Evolutionary conservation across 805 yeast species (phyloP).

Genomic region (Saccharomyces paradoxus): DNA sequence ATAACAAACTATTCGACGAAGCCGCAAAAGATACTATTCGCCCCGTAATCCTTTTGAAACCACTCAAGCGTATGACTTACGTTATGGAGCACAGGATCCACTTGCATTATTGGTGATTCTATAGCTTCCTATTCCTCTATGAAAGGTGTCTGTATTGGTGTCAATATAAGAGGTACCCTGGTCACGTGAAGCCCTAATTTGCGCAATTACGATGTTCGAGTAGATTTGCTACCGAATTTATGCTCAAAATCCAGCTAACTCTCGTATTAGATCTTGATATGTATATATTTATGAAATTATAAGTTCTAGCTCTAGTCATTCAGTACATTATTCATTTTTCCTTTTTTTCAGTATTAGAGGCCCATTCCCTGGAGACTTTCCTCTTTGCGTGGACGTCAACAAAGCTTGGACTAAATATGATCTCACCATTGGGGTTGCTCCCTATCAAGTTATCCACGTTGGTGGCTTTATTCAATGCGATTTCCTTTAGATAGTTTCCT

Average conservation of each 20-base stretch:
- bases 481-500: conserved; percentile 24
- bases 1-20: too few relatives aligned
- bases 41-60: too few relatives aligned
- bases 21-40: too few relatives aligned
- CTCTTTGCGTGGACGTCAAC: conserved; percentile 23
- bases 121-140: too few relatives aligned
- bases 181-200: not conserved
- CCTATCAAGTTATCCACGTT: conserved; percentile 24
- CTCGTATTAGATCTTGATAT: not conserved
- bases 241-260: not conserved
- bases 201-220: not conserved
- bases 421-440: conserved; percentile 24
- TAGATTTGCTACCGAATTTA: not conserved
- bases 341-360: conserved; percentile 8
- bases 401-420: conserved; percentile 23
- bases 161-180: too few relatives aligned
- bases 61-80: too few relatives aligned
- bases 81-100: too few relatives aligned
- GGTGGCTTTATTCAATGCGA: conserved; percentile 25
- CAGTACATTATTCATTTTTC: conserved; percentile 2
- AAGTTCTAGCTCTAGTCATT: not conserved
- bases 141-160: too few relatives aligned
- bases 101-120: too few relatives aligned
- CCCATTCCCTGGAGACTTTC: conserved; percentile 14
- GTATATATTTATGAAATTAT: not conserved